Evolutionary conservation across 306 rosid genomes (phyloP), one percentile per base, ranked within the genome.

Genomic region (Senna siamea): DNA sequence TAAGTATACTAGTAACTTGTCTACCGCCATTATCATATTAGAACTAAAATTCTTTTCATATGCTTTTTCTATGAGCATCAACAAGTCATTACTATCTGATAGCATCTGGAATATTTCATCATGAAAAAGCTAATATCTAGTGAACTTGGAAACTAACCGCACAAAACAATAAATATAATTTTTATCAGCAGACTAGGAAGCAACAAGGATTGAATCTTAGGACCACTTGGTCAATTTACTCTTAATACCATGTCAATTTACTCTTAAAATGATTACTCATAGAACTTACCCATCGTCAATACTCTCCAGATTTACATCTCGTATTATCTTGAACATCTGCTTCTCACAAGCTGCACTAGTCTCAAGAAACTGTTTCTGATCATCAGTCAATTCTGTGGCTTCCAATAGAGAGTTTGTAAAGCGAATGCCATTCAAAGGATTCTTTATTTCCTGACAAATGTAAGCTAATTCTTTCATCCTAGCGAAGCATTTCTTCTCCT

Each of bases 401-500:
- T 87, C 96, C 89, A 92, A 83, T 83, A 95, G 99, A 23, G 98
- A 92, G 85, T 87, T 90, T 20, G 98, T 86, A 79, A 95, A 95
- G 81, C 92, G 87, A 69, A 92, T 90, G 61, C 99, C 99, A 78
- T 85, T 92, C 78, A 95, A 74, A 43, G 99, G 99, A 79, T 85
- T 87, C 75, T 92, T 95, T 65, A 95, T 77, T 85, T 89, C 99
- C 84, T 92, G 99, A 84, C 97, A 88, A 74, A 95, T 85, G 83
- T 95, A 95, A 62, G 97, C 89, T 71, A 95, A 79, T 80, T 95
- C 98, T 83, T 95, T 95, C 96, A 88, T 88, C 88, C 89, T 86
- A 67, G 92, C 81, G n/a, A 85, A 79, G 70, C 89, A 78, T 81
- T 72, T 79, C 72, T 86, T 92, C 83, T 94, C 98, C 72, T 91